phyloP scores from a whole-genome alignment of 306 rosid species.

The Abrus pulchellus region DNA sequence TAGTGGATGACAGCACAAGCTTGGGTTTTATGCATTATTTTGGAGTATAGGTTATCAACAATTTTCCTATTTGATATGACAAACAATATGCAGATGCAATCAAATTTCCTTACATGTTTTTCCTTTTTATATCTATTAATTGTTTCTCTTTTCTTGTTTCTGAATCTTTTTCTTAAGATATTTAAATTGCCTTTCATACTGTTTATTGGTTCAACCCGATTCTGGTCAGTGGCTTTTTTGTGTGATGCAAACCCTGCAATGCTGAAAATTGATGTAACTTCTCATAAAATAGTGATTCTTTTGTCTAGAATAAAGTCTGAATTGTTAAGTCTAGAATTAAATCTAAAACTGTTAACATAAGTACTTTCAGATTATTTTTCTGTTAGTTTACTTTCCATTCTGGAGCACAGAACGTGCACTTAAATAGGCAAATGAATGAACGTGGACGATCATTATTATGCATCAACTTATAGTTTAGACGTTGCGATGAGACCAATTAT shows the following conservation, averaged over 20 bases:
- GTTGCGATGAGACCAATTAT: conserved; percentile 22
- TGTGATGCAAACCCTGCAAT: conserved; percentile 24
- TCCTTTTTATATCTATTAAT: not conserved
- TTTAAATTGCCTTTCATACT: not conserved
- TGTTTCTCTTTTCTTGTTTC: not conserved
- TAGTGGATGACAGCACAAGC: not conserved
- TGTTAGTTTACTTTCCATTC: conserved; percentile 28
- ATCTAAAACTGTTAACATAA: not conserved
- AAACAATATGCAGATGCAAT: conserved; percentile 22
- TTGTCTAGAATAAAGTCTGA: not conserved
- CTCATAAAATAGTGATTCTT: not conserved
- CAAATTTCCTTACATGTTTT: no score
- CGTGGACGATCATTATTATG: conserved; percentile 28
- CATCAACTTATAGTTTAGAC: conserved; percentile 27
- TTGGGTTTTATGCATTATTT: conserved; percentile 22
- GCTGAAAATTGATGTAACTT: conserved; percentile 22
- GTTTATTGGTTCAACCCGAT: not conserved
- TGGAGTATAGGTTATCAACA: conserved; percentile 23
- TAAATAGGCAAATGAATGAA: conserved; percentile 6
- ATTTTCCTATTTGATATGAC: not conserved
- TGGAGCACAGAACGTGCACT: not conserved
- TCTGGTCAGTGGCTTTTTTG: conserved; percentile 4
- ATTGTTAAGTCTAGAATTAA: conserved; percentile 1
- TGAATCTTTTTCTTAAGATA: not conserved
- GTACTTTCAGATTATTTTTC: conserved; percentile 10